Percentiles rank a stretch among this genome's conserved stretches.
These are phyloP conservation scores for Yarrowia porcina DNA, from an alignment of 805 yeast genomes.

Conservation along the genomic window DNA sequence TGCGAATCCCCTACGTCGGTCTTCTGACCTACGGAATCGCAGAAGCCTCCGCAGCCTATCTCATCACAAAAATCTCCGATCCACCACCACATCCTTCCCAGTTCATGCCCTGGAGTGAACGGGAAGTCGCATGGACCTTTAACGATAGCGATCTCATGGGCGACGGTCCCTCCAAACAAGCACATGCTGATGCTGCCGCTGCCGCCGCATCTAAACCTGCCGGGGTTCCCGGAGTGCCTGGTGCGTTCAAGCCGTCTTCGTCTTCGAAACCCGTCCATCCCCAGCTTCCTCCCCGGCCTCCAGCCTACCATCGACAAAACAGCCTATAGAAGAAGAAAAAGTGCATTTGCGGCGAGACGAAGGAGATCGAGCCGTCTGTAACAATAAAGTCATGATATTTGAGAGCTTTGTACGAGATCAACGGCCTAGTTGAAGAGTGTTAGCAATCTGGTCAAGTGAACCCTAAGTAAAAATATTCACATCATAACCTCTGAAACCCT, in stretches of 20 bases:
- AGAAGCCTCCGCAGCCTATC: constrained; percentile 51
- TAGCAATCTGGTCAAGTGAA: too few relatives aligned
- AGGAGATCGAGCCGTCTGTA: too few relatives aligned
- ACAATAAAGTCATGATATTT: too few relatives aligned
- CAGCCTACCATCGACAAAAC: neutral
- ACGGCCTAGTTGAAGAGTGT: too few relatives aligned
- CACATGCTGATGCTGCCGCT: neutral
- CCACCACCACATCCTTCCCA: constrained; percentile 40
- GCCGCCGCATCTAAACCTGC: neutral
- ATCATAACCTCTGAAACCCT: too few relatives aligned
- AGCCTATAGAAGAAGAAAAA: neutral
- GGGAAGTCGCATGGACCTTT: constrained; percentile 37
- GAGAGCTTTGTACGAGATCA: too few relatives aligned
- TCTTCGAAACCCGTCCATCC: neutral
- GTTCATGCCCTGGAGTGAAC: constrained; percentile 36
- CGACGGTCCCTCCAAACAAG: neutral
- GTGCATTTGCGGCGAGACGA: too few relatives aligned
- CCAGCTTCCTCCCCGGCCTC: neutral
- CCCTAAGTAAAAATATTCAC: too few relatives aligned
- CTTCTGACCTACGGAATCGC: constrained; percentile 52
- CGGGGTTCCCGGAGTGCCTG: neutral
- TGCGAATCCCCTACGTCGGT: constrained; percentile 47
- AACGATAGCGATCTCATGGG: constrained; percentile 1
- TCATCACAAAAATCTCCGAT: constrained; percentile 53
- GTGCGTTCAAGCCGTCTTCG: neutral